Evolutionary conservation across 495 filamentous ascomycete species (phyloP).

Genomic region (Hypoxylon rickii): DNA sequence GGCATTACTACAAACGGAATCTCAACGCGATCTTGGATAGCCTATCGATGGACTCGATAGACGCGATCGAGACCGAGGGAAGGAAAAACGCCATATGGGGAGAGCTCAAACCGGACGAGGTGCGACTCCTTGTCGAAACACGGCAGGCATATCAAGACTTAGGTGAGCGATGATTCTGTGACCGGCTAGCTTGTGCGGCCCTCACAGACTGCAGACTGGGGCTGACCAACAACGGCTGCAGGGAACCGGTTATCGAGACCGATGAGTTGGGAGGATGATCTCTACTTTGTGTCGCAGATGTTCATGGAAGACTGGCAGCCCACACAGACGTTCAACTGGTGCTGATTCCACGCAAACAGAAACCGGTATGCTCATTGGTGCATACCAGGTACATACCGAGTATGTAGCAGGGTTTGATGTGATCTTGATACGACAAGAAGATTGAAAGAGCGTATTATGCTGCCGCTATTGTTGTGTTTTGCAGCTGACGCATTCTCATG

Average conservation of each 20-base stretch:
- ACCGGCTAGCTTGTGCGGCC: neutral
- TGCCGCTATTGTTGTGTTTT: no score
- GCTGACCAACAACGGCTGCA: slow-evolving; percentile 6
- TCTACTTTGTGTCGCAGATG: slow-evolving; percentile 42
- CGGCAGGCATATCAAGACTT: slow-evolving; percentile 17
- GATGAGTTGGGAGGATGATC: slow-evolving; percentile 36
- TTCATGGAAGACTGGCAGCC: slow-evolving; percentile 36
- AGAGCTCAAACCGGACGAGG: slow-evolving; percentile 6
- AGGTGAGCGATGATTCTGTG: slow-evolving; percentile 12
- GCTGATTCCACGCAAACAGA: neutral
- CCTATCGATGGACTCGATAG: neutral
- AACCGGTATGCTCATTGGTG: neutral
- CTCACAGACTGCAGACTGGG: neutral
- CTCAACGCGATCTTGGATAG: slow-evolving; percentile 19
- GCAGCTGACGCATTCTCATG: no score
- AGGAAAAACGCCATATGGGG: slow-evolving; percentile 27
- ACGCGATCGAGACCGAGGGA: slow-evolving; percentile 14
- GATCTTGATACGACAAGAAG: no score
- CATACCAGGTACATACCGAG: neutral
- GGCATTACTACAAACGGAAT: slow-evolving; percentile 43
- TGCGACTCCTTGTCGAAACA: slow-evolving; percentile 24
- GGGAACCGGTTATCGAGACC: neutral
- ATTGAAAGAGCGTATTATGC: no score
- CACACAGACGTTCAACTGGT: slow-evolving; percentile 14
- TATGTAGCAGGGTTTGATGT: no score